Evolutionary conservation across 768 basidiomycete species (phyloP).

Genomic region (Russula griseocarnosa): DNA sequence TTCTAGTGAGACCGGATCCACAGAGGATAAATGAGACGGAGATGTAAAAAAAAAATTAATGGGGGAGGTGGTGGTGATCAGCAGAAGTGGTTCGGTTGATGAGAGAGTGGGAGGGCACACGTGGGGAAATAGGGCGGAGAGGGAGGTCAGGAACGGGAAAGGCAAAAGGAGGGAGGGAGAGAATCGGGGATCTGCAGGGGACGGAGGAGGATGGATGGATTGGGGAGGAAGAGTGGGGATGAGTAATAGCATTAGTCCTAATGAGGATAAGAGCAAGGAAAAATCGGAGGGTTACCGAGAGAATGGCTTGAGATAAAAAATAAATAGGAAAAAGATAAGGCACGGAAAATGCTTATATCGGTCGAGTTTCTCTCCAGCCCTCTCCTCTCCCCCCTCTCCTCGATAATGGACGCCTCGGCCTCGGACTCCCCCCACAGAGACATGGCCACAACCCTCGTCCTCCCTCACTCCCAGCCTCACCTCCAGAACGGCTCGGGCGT

Average conservation of each 20-base stretch:
- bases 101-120: neutral
- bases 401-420: constrained; percentile 19
- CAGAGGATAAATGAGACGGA: constrained; percentile 1
- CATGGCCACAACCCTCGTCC: constrained; percentile 19
- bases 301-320: neutral
- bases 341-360: constrained; percentile 26
- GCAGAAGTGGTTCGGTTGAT: neutral
- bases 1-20: constrained; percentile 14
- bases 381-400: neutral
- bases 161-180: neutral
- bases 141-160: constrained; percentile 16
- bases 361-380: neutral
- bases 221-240: constrained; percentile 5
- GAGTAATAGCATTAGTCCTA: constrained; percentile 17
- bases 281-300: constrained; percentile 14
- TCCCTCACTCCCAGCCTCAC: constrained; percentile 5
- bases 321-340: constrained; percentile 22
- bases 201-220: constrained; percentile 1
- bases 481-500: constrained; percentile 32
- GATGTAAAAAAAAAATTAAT: no score
- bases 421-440: constrained; percentile 22
- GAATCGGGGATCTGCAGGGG: constrained; percentile 18
- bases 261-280: constrained; percentile 27
- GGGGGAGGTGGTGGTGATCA: neutral
- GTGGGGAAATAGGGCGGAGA: constrained; percentile 2